phyloP scores from a whole-genome alignment of 2,329 filamentous ascomycete genomes.

The Parastagonospora nodorum region DNA sequence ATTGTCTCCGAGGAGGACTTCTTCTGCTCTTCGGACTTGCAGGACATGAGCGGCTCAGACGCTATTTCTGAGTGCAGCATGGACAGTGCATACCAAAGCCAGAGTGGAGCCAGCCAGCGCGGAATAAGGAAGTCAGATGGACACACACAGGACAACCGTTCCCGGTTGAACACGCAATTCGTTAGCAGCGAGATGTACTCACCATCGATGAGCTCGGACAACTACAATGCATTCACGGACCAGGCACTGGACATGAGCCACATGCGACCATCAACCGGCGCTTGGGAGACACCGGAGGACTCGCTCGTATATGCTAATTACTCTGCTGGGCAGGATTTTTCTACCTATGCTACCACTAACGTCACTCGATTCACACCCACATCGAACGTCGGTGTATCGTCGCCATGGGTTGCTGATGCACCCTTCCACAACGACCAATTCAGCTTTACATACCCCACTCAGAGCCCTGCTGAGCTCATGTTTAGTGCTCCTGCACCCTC shows the following conservation, averaged over 20 bases:
- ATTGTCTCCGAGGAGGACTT: conserved; percentile 41
- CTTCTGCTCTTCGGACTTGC: conserved; percentile 40
- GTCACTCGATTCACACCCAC: conserved; percentile 28
- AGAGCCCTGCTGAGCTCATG: conserved; percentile 26
- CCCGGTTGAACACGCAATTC: conserved; percentile 36
- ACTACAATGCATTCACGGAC: conserved; percentile 38
- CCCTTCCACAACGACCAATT: conserved; percentile 34
- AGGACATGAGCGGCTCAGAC: conserved; percentile 43
- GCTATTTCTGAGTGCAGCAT: conserved; percentile 49
- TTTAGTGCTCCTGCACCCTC: conserved; percentile 22
- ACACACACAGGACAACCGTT: conserved; percentile 37
- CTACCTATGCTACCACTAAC: conserved; percentile 34
- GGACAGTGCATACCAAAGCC: conserved; percentile 50
- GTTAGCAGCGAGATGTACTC: conserved; percentile 41
- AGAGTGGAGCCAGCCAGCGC: conserved; percentile 44
- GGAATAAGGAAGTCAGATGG: conserved; percentile 33
- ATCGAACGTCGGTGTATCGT: conserved; percentile 20
- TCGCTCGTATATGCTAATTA: conserved; percentile 45
- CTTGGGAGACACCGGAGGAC: conserved; percentile 39
- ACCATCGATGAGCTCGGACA: conserved; percentile 44
- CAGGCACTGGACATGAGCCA: conserved; percentile 41
- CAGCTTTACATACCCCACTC: conserved; percentile 31
- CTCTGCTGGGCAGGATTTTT: conserved; percentile 43
- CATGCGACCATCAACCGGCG: conserved; percentile 35
- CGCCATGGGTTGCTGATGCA: conserved; percentile 33